Percentiles rank a stretch among this genome's conserved stretches.
phyloP scores from a whole-genome alignment of 768 basidiomycete genomes.

The Neoboletus subvelutipes region DNA sequence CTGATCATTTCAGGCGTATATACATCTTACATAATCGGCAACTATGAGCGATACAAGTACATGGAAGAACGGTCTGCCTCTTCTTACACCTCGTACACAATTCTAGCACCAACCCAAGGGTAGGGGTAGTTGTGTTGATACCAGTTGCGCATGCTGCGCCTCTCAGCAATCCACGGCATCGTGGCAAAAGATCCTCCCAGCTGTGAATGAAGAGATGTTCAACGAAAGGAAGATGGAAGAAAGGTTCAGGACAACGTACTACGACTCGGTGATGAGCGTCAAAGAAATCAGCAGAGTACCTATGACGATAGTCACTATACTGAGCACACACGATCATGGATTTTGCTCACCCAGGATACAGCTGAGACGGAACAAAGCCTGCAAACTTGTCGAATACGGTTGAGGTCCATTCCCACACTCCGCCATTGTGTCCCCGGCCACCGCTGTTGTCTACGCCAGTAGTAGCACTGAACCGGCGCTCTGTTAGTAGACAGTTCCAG shows the following conservation, averaged over 20 bases:
- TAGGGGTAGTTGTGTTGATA: slow-evolving; percentile 91
- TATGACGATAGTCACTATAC: slow-evolving; percentile 26
- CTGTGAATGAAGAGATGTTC: slow-evolving; percentile 38
- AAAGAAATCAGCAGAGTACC: slow-evolving; percentile 88
- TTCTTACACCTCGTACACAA: slow-evolving; percentile 51
- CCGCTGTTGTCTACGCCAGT: slow-evolving; percentile 51
- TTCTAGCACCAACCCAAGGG: slow-evolving; percentile 77
- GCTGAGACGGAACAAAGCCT: slow-evolving; percentile 68
- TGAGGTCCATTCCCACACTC: slow-evolving; percentile 98
- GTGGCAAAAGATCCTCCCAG: slow-evolving; percentile 90
- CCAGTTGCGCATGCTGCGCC: slow-evolving; percentile 83
- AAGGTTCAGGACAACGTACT: slow-evolving; percentile 47
- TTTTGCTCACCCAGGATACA: slow-evolving; percentile 80
- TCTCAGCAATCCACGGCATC: slow-evolving; percentile 74
- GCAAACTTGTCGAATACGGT: slow-evolving; percentile 69
- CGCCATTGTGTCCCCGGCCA: slow-evolving; percentile 82
- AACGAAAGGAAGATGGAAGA: background rate
- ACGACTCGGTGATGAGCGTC: slow-evolving; percentile 85
- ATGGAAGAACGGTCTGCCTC: background rate
- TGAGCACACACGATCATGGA: background rate
- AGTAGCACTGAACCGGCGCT: slow-evolving; percentile 52
- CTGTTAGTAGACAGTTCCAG: slow-evolving; percentile 1
- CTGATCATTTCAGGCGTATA: background rate
- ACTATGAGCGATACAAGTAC: slow-evolving; percentile 4
- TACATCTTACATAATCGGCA: slow-evolving; percentile 17